Percentiles rank a stretch among this genome's conserved stretches.
Conservation (phyloP, 106 monocot species). For the Dendrobium catenatum region DNA sequence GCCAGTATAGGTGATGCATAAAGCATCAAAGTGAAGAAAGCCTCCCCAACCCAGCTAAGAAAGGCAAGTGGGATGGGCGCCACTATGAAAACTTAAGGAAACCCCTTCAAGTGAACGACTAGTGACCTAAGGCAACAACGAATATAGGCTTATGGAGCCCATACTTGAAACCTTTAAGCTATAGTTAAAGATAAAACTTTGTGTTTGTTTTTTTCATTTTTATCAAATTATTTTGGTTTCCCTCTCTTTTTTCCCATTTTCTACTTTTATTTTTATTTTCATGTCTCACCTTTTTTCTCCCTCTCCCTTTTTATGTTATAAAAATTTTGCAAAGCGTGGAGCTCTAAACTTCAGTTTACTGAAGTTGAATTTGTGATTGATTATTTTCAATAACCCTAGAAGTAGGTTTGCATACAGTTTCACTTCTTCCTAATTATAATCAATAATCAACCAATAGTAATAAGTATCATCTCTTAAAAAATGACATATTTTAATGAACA, state of each 20-base stretch:
- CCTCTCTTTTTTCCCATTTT: too few relatives aligned
- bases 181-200: background rate
- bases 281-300: background rate
- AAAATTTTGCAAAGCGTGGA: background rate
- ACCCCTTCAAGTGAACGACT: background rate
- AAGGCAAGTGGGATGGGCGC: background rate
- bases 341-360: background rate
- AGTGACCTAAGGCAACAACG: background rate
- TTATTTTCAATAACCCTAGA: background rate
- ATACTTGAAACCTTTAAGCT: background rate
- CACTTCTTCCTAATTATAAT: background rate
- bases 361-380: background rate
- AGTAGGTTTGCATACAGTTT: background rate
- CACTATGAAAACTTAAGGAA: background rate
- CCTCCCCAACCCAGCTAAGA: background rate
- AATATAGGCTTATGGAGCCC: background rate
- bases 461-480: background rate
- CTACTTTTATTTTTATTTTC: too few relatives aligned
- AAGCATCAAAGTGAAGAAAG: background rate
- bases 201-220: too few relatives aligned
- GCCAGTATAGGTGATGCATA: background rate
- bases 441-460: background rate
- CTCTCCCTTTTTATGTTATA: background rate
- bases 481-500: background rate
- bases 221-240: too few relatives aligned